Evolutionary conservation across 495 filamentous ascomycete species (phyloP), one percentile per base, ranked within the genome.

Genomic region (Lophium mytilinum): DNA sequence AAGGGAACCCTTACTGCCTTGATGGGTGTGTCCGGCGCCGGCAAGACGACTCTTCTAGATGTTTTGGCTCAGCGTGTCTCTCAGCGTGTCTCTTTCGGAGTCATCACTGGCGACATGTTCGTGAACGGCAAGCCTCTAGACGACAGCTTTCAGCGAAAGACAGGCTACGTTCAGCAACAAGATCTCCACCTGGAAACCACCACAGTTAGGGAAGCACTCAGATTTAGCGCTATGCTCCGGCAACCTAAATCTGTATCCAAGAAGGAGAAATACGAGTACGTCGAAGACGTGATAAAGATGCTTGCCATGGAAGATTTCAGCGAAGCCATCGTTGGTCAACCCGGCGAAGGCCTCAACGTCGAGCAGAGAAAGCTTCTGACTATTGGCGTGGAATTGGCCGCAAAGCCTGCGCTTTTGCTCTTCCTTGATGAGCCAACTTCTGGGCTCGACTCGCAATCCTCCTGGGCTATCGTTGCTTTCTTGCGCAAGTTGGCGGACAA

Each of bases 401-500:
- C 63, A 33, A 33, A 49, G 35, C 63, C 63, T 18, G 30, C 54
- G 12, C 48, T 63, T 19, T 60, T 66, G 5, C 48, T 66, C 15
- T 66, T 66, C 48, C 48, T 63, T 9, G 53, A 61, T 41, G 58
- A 95, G 61, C 89, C 89, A 12, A 90, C 87, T 8, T 88, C 86
- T 12, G 88, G 88, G 63, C 76, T 91, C 3, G 88, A 92, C 71
- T 82, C 80, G 68, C 89, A 95, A 60, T 91, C 87, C 0, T 85
- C 88, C 9, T 94, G 85, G 85, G 80, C 87, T 14, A 92, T 94
- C 58, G 78, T 84, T 51, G 76, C 79, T 34, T 76, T 94, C 34
- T 76, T 95, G 46, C 77, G 85, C 53, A 91, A 90, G 67, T 76
- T 95, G 24, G 83, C 88, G 43, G 80, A 85, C 68, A 82, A 79